Conservation (phyloP, 345 rosid genomes). For the Streptanthus diversifolius region DNA sequence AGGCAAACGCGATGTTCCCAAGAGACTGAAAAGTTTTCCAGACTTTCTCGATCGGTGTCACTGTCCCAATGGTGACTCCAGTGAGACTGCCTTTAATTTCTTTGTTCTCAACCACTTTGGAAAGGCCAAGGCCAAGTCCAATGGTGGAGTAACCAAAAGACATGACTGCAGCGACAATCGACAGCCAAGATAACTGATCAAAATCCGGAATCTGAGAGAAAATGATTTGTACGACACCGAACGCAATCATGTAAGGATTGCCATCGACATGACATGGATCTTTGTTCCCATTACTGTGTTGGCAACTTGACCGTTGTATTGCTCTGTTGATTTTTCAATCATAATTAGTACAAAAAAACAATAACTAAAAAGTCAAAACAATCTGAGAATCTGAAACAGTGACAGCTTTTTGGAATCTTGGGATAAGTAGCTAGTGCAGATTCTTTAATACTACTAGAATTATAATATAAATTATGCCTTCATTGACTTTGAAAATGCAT, state of each 20-base stretch:
- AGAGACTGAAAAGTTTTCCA: constrained; percentile 93
- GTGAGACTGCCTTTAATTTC: constrained; percentile 65
- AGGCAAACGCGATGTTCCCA: constrained; percentile 90
- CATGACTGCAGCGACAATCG: constrained; percentile 76
- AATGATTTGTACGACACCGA: constrained; percentile 52
- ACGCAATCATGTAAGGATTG: constrained; percentile 62
- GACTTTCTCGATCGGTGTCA: constrained; percentile 58
- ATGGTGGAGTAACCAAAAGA: constrained; percentile 69
- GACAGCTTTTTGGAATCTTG: constrained; percentile 18
- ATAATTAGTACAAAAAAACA: neutral
- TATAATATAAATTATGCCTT: neutral
- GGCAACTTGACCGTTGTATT: constrained; percentile 54
- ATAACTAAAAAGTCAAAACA: neutral
- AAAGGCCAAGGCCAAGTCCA: constrained; percentile 77
- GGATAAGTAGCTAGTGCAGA: neutral
- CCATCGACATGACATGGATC: constrained; percentile 51
- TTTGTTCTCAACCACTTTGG: constrained; percentile 50
- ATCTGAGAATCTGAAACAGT: neutral
- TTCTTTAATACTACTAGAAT: constrained; percentile 7
- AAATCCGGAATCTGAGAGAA: constrained; percentile 80
- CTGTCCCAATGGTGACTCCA: constrained; percentile 55
- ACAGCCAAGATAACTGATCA: constrained; percentile 82
- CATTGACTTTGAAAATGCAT: constrained; percentile 15
- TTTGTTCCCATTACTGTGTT: constrained; percentile 38
- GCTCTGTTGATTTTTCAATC: constrained; percentile 47